Conservation (phyloP, 495 filamentous ascomycete species). For the Chaetomidium leptoderma region DNA sequence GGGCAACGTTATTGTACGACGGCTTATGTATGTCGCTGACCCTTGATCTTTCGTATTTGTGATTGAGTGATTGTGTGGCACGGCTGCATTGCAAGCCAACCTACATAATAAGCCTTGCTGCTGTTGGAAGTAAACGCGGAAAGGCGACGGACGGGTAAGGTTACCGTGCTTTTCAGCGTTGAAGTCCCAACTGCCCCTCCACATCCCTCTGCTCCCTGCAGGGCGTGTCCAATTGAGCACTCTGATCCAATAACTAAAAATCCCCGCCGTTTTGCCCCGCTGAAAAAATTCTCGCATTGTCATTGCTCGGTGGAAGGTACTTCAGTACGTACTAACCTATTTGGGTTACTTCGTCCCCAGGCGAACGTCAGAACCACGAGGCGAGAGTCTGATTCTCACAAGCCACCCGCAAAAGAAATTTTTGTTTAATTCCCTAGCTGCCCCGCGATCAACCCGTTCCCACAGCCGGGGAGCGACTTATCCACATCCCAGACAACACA, state of each 20-base stretch:
- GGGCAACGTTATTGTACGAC: too few relatives aligned
- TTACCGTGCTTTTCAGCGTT: too few relatives aligned
- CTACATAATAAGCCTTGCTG: too few relatives aligned
- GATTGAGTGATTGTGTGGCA: too few relatives aligned
- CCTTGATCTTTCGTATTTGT: too few relatives aligned
- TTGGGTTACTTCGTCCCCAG: conserved; percentile 9
- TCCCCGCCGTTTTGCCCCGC: conserved; percentile 13
- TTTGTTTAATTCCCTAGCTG: conserved; percentile 23
- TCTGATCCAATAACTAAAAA: conserved; percentile 24
- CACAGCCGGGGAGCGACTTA: conserved; percentile 5
- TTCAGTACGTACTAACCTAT: too few relatives aligned
- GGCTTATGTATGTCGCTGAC: too few relatives aligned
- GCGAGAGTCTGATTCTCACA: conserved; percentile 6
- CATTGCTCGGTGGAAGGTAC: conserved; percentile 13
- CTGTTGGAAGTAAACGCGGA: too few relatives aligned
- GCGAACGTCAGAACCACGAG: conserved; percentile 26
- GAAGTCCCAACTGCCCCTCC: conserved; percentile 6
- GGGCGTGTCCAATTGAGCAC: conserved; percentile 19
- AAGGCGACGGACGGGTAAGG: too few relatives aligned
- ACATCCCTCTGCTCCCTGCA: conserved; percentile 11
- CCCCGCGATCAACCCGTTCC: conserved; percentile 23
- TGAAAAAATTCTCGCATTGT: conserved; percentile 31
- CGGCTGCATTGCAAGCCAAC: too few relatives aligned
- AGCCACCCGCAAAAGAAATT: conserved; percentile 22
- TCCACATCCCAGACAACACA: conserved; percentile 11